Evolutionary conservation across 73 alveolate species (phyloP), one percentile per base, ranked within the genome.

Genomic region (Uronychia binucleata): DNA sequence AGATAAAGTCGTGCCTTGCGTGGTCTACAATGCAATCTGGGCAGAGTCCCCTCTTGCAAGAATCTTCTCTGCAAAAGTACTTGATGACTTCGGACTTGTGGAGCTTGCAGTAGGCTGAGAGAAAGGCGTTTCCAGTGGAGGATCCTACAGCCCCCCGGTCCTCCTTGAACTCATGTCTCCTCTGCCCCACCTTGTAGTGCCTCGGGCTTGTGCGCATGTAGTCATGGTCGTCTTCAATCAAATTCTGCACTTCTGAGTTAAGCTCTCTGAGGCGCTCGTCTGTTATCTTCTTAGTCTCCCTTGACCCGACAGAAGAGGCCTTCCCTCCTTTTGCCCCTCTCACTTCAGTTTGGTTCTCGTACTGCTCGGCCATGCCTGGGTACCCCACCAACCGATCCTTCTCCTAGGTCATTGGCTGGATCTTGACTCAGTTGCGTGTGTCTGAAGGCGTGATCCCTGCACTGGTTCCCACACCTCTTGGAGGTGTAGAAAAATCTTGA

Each of bases 51-150:
- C 33, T 30, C 29, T 58, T 83, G 60, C 95, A 90, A 1, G 31
- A 80, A 14, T 83, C 89, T 25, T 89, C 95, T 79, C 95, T 59
- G 67, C 95, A 90, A 81, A 85, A 90, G 78, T 85, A 90, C 75
- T 85, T 84, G 14, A 90, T 90, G 5, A 1, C 8, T 35, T 90
- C 93, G 29, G 75, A 74, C 19, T 87, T 79, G 75, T 90, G 95
- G 26, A 34, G n/a, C n/a, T 80, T 83, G 79, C 95, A 90, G 33
- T 85, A 31, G 0, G 80, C 87, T 74, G 82, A 75, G 11, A 90
- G 86, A n/a, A 32, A 34, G 0, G 84, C 67, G 19, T 46, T 46
- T 46, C 67, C 67, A 46, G 67, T 46, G 5, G 67, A 46, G 5
- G 5, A 5, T 46, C 67, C 19, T 11, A 74, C 19, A 82, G 26